A percentile compares a stretch with the other conserved stretches of the same genome.
These are phyloP conservation scores for Halophytophthora polymorphica DNA, from an alignment of 352 stramenopile species.

Conservation along the genomic window DNA sequence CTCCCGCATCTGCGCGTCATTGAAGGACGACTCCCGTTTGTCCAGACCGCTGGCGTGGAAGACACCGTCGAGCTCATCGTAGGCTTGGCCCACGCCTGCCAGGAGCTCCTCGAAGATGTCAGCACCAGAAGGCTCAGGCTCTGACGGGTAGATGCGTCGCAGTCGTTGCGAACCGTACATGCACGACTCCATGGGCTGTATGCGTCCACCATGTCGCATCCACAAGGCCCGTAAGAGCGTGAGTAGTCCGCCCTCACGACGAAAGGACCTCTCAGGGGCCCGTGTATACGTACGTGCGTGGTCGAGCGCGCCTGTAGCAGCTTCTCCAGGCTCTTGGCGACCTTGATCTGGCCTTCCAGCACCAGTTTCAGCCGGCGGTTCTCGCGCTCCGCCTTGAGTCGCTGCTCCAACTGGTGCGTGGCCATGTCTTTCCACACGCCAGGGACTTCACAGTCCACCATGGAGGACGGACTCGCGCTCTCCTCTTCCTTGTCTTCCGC, in stretches of 20 bases:
- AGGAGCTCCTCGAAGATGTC: slow-evolving; percentile 35
- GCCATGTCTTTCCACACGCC: slow-evolving; percentile 43
- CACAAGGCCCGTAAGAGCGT: slow-evolving; percentile 6
- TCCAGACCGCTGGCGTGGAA: slow-evolving; percentile 31
- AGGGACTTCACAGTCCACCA: slow-evolving; percentile 3
- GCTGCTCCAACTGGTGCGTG: slow-evolving; percentile 34
- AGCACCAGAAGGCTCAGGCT: slow-evolving; percentile 22
- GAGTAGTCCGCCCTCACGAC: neutral
- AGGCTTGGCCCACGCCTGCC: slow-evolving; percentile 29
- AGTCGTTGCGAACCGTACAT: slow-evolving; percentile 17
- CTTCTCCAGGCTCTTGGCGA: slow-evolving; percentile 49
- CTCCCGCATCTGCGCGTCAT: slow-evolving; percentile 37
- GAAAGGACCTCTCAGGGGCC: neutral
- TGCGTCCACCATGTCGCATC: neutral
- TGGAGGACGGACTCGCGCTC: neutral
- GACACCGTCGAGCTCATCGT: slow-evolving; percentile 32
- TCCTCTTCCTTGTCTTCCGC: neutral
- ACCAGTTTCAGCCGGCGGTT: slow-evolving; percentile 51
- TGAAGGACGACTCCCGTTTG: slow-evolving; percentile 26
- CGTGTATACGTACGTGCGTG: slow-evolving; percentile 10
- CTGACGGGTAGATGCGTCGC: slow-evolving; percentile 23
- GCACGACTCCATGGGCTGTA: slow-evolving; percentile 31
- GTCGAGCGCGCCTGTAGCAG: slow-evolving; percentile 31
- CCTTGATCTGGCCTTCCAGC: slow-evolving; percentile 62
- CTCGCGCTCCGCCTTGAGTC: slow-evolving; percentile 49